These are phyloP conservation scores for Staphylotrichum longicolle DNA, from an alignment of 495 filamentous ascomycete species.

Conservation along the genomic window DNA sequence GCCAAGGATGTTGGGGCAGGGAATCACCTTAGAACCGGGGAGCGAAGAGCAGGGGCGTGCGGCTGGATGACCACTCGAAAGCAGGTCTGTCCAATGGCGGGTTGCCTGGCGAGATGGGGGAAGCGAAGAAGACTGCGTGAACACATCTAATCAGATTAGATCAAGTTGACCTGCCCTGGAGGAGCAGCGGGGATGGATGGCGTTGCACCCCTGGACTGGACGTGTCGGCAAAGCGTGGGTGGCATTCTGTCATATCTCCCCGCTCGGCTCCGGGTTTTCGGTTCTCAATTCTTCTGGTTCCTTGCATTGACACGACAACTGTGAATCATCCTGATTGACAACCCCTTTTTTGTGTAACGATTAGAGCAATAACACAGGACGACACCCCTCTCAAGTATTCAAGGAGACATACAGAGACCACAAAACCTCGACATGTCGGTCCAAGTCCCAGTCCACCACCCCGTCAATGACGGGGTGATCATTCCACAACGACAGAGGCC, in stretches of 20 bases:
- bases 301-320: background rate
- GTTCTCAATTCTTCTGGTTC: conserved; percentile 8
- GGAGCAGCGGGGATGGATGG: background rate
- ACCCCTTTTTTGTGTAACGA: background rate
- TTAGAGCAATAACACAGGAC: background rate
- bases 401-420: background rate
- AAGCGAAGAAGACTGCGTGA: background rate
- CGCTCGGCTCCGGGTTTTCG: conserved; percentile 11
- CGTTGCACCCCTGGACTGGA: too few species aligned
- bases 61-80: too few species aligned
- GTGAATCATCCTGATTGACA: background rate
- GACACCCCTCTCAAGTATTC: background rate
- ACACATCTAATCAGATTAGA: conserved; percentile 33
- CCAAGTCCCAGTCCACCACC: conserved; percentile 20
- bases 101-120: background rate
- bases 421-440: conserved; percentile 20
- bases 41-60: too few species aligned
- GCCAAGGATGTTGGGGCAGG: too few species aligned
- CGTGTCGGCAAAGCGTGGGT: background rate
- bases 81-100: background rate
- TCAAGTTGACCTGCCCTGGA: background rate
- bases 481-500: conserved; percentile 35
- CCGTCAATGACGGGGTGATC: conserved; percentile 24
- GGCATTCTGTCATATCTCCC: conserved; percentile 8
- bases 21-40: too few species aligned